Evolutionary conservation across 495 filamentous ascomycete species (phyloP), one percentile per base, ranked within the genome.

Genomic region (Aspergillus sclerotioniger): DNA sequence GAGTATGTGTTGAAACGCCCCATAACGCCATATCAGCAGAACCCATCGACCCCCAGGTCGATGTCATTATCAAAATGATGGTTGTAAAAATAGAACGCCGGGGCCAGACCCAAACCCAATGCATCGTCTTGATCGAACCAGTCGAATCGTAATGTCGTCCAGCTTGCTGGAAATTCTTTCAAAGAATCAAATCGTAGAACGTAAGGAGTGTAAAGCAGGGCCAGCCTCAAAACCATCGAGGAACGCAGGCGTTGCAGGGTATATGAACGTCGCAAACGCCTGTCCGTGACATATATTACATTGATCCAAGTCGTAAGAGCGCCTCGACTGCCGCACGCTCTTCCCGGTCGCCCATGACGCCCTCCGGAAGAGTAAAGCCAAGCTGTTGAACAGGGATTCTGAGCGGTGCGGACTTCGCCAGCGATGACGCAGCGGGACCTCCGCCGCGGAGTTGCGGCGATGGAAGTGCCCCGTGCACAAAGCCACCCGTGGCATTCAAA

Each of bases 311-410:
- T 73, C 85, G 84, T 64, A 95, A 78, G 71, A 95, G 84, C 54
- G 90, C 90, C 71, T 91, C 90, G 60, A 91, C 84, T 37, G 90
- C 90, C 67, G 90, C 90, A 67, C 89, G 87, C 78, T 95, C 90
- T 74, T 90, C 85, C 41, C 80, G 78, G 62, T 87, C 82, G 7
- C 60, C 62, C 41, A 60, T 61, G 49, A 66, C 44, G 55, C 65
- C 64, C 41, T 69, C 68, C 15, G 70, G 65, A 8, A 71, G 43
- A 12, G 64, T 60, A 51, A 73, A 73, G 10, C 62, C 66, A n/a
- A 67, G 57, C 46, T 71, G 68, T 57, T 76, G 73, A 56, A 70
- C 67, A 29, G 73, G 72, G 39, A 73, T 63, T 29, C 55, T 64
- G 66, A 69, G 71, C 33, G 76, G 75, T 39, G 68, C 66, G 35